Conservation (phyloP, 192 early-diverging fungal species). For the Spizellomyces punctatus region DNA sequence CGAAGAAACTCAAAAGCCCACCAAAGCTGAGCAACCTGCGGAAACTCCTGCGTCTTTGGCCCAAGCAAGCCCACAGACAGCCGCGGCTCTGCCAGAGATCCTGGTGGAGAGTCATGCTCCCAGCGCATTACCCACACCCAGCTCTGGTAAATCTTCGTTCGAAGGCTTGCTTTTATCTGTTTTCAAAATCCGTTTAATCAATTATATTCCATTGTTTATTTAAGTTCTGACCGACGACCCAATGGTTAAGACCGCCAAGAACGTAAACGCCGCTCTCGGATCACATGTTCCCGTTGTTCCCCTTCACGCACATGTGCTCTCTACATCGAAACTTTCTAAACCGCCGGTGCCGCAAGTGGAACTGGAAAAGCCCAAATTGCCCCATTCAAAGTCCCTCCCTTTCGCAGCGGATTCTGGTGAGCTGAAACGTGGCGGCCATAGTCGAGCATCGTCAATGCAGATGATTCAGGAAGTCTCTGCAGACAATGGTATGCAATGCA, state of each 20-base stretch:
- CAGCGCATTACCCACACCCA: no score
- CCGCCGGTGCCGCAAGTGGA: not conserved
- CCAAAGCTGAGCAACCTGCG: no score
- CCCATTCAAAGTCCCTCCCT: conserved; percentile 19
- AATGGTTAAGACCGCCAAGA: conserved; percentile 16
- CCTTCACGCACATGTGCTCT: not conserved
- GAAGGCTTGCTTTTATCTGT: no score
- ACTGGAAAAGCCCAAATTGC: conserved; percentile 13
- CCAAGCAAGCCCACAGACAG: no score
- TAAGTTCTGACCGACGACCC: conserved; percentile 5
- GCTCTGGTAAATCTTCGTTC: no score
- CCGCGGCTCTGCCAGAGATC: no score
- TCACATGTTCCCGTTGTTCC: conserved; percentile 10
- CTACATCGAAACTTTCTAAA: not conserved
- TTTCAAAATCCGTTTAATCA: no score
- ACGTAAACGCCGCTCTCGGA: conserved; percentile 9
- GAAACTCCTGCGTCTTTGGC: no score
- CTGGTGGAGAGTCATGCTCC: no score
- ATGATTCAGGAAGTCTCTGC: not conserved
- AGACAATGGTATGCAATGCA: not conserved
- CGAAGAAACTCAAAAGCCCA: no score
- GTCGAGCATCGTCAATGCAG: conserved; percentile 20
- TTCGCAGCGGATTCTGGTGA: conserved; percentile 1
- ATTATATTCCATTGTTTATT: no score
- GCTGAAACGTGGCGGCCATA: conserved; percentile 16